Conservation (phyloP, 805 yeast species). For the Wickerhamiella allomyrinae region DNA sequence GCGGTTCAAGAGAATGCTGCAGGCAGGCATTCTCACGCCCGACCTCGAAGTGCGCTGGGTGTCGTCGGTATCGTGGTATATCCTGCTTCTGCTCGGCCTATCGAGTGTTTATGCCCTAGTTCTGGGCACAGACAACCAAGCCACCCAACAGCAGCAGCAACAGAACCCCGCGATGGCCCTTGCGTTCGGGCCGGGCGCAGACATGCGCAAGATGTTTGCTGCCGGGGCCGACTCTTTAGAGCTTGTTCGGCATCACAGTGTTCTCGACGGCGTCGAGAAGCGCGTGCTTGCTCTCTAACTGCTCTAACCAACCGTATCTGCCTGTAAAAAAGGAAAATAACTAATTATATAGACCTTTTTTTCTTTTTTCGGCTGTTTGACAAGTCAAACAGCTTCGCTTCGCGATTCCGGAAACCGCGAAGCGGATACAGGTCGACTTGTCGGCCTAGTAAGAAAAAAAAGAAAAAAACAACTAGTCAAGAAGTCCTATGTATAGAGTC, state of each 20-base stretch:
- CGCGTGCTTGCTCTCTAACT: conserved; percentile 29
- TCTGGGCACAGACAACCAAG: conserved; percentile 31
- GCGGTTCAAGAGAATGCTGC: conserved; percentile 84
- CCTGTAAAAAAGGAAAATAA: too few species aligned
- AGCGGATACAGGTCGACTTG: too few species aligned
- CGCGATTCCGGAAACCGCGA: too few species aligned
- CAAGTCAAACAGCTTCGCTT: too few species aligned
- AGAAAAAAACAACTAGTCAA: not conserved
- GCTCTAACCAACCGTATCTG: too few species aligned
- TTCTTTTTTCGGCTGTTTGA: too few species aligned
- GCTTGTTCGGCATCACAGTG: conserved; percentile 40
- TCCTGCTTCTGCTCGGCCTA: conserved; percentile 73
- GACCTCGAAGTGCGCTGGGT: conserved; percentile 88
- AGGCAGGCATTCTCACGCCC: conserved; percentile 68
- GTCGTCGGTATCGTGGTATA: conserved; percentile 89
- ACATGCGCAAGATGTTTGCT: conserved; percentile 45
- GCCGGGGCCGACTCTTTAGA: conserved; percentile 64
- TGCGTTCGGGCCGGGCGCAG: conserved; percentile 26
- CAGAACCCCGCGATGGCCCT: conserved; percentile 10
- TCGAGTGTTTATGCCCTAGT: conserved; percentile 62
- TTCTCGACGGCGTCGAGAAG: conserved; percentile 47
- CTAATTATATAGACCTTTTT: too few species aligned
- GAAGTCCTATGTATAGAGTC: conserved; percentile 45
- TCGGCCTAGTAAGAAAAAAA: too few species aligned
- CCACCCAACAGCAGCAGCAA: conserved; percentile 19